A percentile compares a stretch with the other conserved stretches of the same genome.
Evolutionary conservation across 2,329 filamentous ascomycete genomes (phyloP).

Genomic region (Ambrosiella cleistominuta): DNA sequence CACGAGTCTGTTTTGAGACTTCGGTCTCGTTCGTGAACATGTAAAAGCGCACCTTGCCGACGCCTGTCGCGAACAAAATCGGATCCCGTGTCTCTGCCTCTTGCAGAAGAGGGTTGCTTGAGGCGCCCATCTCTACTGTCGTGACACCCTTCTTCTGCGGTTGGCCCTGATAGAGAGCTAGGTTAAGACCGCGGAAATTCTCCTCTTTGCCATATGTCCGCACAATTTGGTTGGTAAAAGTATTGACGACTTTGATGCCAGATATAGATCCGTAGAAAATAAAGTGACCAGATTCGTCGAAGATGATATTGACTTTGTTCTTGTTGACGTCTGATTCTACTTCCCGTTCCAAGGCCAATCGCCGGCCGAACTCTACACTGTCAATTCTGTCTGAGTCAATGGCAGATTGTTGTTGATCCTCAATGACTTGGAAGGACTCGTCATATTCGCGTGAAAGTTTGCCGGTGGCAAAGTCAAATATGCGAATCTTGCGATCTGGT

Average conservation of each 20-base stretch:
- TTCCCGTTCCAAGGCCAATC: conserved; percentile 72
- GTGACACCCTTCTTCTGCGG: conserved; percentile 86
- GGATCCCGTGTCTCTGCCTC: conserved; percentile 85
- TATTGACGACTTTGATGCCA: conserved; percentile 91
- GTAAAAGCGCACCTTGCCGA: conserved; percentile 84
- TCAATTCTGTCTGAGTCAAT: conserved; percentile 68
- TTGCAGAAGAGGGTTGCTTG: conserved; percentile 77
- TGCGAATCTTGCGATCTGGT: conserved; percentile 77
- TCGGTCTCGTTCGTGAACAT: conserved; percentile 90
- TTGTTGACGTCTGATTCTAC: conserved; percentile 53
- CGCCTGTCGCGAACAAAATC: conserved; percentile 68
- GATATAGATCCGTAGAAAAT: conserved; percentile 84
- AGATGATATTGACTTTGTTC: conserved; percentile 68
- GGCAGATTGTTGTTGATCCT: conserved; percentile 91
- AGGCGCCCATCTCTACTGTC: conserved; percentile 94
- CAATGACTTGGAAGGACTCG: conserved; percentile 74
- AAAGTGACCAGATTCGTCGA: conserved; percentile 93
- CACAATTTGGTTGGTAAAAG: conserved; percentile 79
- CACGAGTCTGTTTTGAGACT: conserved; percentile 65
- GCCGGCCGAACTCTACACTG: conserved; percentile 76
- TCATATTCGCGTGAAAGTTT: conserved; percentile 89
- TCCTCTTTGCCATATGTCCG: conserved; percentile 85
- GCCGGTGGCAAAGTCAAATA: conserved; percentile 82
- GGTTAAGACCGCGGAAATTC: conserved; percentile 62
- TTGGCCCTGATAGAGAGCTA: conserved; percentile 84